Base-by-base conservation (phyloP, 108 stramenopile species). In the Pseudonitzschia multistriata region DNA sequence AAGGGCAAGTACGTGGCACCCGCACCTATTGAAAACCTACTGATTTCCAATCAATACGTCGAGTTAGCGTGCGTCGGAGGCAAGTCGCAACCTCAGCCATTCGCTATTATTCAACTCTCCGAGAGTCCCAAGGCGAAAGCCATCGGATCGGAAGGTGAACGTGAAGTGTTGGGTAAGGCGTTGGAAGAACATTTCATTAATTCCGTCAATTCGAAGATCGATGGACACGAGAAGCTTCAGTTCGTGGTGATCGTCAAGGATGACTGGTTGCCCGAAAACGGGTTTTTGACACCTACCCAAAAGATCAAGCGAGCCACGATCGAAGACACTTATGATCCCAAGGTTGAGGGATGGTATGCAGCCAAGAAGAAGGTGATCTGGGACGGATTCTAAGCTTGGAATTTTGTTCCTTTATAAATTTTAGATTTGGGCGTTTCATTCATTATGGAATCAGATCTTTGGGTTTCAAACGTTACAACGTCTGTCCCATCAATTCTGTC, bases 1-100 rank as follows among this genome's bases (percentile, higher is more conserved):
- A 90, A 90, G 71, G 89, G 89, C 5, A 90, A 90, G 62, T 90
- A 90, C 50, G 87, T 90, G 28, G 86, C 87, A 36, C 89, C 89
- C 19, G 87, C 89, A 37, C 89, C 89, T 11, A 90, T 90, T 67
- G 89, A 90, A 45, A 88, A 86, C 63, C 48, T 74, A 49, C 74
- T 83, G 62, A 84, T 88, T 39, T 69, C 73, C 47, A 69, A 88
- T 29, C 65, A 63, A 19, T 55, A 72, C 34, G 69, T 90, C 29
- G 89, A 90, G 63, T 73, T 90, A 62, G 86, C 89, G 7, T 88
- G 85, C 54, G 89, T 90, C 40, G 79, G 89, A 45, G 89, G 89
- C 30, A 72, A 79, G 25, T 77, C 81, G 8, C 76, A 83, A 33
- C 85, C 86, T 25, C 86, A 87, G 37, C 86, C 89, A 19, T 76